These are phyloP conservation scores for Xylaria sp. DNA, from an alignment of 2,329 filamentous ascomycete species.

Conservation along the genomic window DNA sequence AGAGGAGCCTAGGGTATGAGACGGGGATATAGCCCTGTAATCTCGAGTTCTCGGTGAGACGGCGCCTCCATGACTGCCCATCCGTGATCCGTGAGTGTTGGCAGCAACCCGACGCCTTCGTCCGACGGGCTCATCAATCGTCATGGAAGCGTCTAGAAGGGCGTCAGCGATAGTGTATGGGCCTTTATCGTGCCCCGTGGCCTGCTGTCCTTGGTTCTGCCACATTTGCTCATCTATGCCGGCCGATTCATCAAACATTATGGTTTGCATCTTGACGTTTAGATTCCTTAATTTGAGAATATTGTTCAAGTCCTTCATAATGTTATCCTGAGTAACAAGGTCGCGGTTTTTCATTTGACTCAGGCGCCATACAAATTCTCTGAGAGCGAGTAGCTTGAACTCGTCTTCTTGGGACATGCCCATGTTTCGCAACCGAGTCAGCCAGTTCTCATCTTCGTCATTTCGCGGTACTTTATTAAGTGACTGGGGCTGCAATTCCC, in stretches of 20 bases:
- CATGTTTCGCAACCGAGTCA: constrained; percentile 81
- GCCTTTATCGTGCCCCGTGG: constrained; percentile 45
- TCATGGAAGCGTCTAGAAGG: constrained; percentile 87
- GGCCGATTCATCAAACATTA: constrained; percentile 85
- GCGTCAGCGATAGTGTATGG: constrained; percentile 88
- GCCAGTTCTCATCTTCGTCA: constrained; percentile 93
- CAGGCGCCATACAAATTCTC: constrained; percentile 90
- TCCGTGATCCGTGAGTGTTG: constrained; percentile 56
- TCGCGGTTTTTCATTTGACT: constrained; percentile 72
- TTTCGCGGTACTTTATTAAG: constrained; percentile 73
- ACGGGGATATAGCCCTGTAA: constrained; percentile 38
- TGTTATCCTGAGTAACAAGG: constrained; percentile 47
- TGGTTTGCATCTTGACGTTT: constrained; percentile 81
- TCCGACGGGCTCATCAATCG: constrained; percentile 72
- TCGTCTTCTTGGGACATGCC: constrained; percentile 86
- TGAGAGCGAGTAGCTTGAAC: constrained; percentile 81
- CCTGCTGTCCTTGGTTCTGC: constrained; percentile 38
- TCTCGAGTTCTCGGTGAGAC: constrained; percentile 46
- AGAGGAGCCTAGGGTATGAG: constrained; percentile 37
- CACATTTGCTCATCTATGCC: constrained; percentile 52
- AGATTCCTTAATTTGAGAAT: constrained; percentile 78
- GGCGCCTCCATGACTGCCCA: constrained; percentile 45
- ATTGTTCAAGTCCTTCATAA: constrained; percentile 62
- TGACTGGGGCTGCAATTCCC: constrained; percentile 61
- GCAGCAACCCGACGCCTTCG: constrained; percentile 57